Conservation (phyloP, 371 early-diverging fungal species). For the Synchytrium microbalum region DNA sequence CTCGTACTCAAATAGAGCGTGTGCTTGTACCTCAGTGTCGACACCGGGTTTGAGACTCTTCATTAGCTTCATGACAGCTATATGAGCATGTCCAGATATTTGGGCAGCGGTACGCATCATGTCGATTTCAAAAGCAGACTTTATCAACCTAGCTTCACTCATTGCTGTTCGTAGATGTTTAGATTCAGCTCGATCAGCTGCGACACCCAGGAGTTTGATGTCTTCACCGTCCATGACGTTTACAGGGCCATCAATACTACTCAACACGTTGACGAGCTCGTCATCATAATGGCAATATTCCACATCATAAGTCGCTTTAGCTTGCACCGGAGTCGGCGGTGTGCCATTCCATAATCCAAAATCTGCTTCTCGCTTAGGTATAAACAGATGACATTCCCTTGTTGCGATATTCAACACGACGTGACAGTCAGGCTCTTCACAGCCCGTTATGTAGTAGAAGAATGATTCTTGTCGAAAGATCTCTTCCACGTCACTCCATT, state of each 20-base stretch:
- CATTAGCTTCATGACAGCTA: conserved; percentile 61
- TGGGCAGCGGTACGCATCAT: conserved; percentile 66
- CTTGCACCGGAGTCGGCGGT: conserved; percentile 25
- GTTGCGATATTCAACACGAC: conserved; percentile 61
- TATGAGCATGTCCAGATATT: conserved; percentile 70
- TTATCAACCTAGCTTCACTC: conserved; percentile 68
- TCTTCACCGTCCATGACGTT: not conserved
- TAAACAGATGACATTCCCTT: conserved; percentile 52
- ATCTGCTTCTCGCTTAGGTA: conserved; percentile 60
- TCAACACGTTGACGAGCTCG: conserved; percentile 34
- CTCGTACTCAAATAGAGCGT: conserved; percentile 69
- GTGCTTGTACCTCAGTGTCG: conserved; percentile 59
- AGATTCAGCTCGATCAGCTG: conserved; percentile 1
- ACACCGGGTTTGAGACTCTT: conserved; percentile 48
- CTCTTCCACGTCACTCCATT: conserved; percentile 34
- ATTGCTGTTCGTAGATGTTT: conserved; percentile 29
- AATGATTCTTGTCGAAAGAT: conserved; percentile 80
- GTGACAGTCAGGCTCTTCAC: conserved; percentile 65
- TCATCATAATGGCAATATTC: conserved; percentile 52
- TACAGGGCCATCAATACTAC: not conserved
- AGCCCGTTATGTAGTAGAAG: conserved; percentile 56
- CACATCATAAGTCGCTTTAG: conserved; percentile 49
- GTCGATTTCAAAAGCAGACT: conserved; percentile 66
- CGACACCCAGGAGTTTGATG: conserved; percentile 18
- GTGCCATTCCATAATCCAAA: conserved; percentile 78